A percentile compares a stretch with the other conserved stretches of the same genome.
Conservation (phyloP, 441 rosid genomes). For the Populus hybrid region DNA sequence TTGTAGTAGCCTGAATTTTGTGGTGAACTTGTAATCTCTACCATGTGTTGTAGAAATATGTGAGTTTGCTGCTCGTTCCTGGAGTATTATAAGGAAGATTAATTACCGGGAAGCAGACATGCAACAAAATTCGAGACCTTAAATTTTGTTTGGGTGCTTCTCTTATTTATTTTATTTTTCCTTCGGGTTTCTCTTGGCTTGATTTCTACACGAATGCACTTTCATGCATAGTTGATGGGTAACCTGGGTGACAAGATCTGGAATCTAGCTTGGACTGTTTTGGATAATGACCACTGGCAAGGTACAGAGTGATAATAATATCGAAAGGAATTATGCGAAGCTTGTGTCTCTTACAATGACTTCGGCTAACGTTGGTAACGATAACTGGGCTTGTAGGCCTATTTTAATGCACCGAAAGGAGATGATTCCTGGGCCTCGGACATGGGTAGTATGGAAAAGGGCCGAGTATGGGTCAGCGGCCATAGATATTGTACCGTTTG, state of each 20-base stretch:
- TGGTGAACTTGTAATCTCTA: neutral
- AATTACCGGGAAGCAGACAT: too few relatives aligned
- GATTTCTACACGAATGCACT: too few relatives aligned
- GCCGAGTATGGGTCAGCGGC: conserved; percentile 88
- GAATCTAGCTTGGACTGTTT: conserved; percentile 50
- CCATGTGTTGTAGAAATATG: neutral
- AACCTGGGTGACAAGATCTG: too few relatives aligned
- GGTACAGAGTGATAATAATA: conserved; percentile 56
- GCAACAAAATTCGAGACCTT: conserved; percentile 12
- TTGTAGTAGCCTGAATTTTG: neutral
- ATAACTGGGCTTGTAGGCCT: conserved; percentile 37
- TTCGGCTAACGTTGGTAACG: neutral
- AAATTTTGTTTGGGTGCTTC: neutral
- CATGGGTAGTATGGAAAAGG: conserved; percentile 88
- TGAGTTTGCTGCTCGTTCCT: neutral
- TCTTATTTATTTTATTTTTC: neutral
- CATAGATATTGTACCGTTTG: conserved; percentile 75
- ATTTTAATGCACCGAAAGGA: conserved; percentile 76
- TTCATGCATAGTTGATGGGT: too few relatives aligned
- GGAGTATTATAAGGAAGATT: neutral
- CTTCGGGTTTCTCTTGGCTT: neutral
- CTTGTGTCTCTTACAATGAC: neutral
- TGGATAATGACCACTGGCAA: conserved; percentile 42
- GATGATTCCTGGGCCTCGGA: conserved; percentile 78
- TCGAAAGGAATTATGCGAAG: neutral